Evolutionary conservation across 768 basidiomycete species (phyloP), one percentile per base, ranked within the genome.

Genomic region (Termitomyces sp.): DNA sequence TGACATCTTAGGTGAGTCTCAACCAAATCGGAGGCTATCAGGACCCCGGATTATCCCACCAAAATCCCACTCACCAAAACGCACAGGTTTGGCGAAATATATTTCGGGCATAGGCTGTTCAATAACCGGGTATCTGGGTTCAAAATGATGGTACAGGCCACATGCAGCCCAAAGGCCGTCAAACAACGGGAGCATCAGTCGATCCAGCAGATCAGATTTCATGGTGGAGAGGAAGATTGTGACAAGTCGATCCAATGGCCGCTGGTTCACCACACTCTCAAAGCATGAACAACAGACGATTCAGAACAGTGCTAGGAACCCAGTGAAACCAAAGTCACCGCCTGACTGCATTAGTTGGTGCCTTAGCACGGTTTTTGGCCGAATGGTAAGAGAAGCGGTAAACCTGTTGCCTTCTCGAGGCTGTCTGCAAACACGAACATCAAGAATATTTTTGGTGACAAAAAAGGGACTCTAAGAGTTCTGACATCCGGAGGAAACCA

Each of bases 1-100:
- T 57, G 50, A 41, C 26, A 41, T 28, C 59, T 61, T 57, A 38
- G 61, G 59, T 51, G 61, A 59, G 35, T 61, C 48, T 59, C 60
- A 54, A 57, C 62, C 60, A 58, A 62, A 56, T 30, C 26, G 56
- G 56, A 52, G 61, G 58, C 33, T 38, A 36, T 50, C 13, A 36
- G 50, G 41, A 43, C 41, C 41, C 41, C 41, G 41, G 41, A 43
- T 20, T n/a, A 43, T 43, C n/a, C 18, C n/a, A 41, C 40, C 18
- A n/a, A 43, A 43, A 41, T 43, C 41, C 40, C 18, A 16, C 38
- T 38, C 18, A 41, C 40, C 40, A 41, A 18, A n/a, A 43, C 7
- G 41, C 10, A 10, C 41, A n/a, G 41, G 41, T 43, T 10, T 43
- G n/a, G 41, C 7, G 14, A 18, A 41, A 32, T 32, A 32, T 8